A percentile compares a stretch with the other conserved stretches of the same genome.
Evolutionary conservation across 176 grass and related monocot genomes (phyloP).

Genomic region (Triticum dicoccoides): DNA sequence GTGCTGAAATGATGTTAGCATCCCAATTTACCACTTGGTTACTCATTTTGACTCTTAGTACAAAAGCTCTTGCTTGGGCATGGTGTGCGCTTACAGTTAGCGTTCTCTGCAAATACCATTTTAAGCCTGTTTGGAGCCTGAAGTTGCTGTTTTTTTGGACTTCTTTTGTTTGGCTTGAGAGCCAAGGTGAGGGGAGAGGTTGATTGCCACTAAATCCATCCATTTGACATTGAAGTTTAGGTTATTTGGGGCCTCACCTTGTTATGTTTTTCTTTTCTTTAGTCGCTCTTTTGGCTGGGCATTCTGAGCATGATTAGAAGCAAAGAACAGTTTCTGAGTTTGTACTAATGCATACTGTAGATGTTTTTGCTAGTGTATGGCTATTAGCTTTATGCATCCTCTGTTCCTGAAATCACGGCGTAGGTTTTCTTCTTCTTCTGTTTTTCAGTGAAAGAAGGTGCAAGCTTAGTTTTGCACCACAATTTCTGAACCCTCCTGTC

Average conservation of each 20-base stretch:
- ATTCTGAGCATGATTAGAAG: not conserved
- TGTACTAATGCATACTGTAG: not conserved
- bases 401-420: not conserved
- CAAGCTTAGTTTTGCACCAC: not conserved
- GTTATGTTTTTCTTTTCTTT: not conserved
- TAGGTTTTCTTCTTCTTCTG: not conserved
- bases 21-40: no score
- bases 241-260: not conserved
- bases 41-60: not conserved
- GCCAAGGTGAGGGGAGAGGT: not conserved
- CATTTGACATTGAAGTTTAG: not conserved
- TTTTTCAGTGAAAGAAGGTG: not conserved
- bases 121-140: not conserved
- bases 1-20: slow-evolving; percentile 1
- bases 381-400: not conserved
- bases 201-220: not conserved
- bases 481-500: not conserved
- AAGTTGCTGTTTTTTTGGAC: not conserved
- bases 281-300: not conserved
- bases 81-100: no score
- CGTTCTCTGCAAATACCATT: not conserved
- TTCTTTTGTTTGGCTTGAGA: not conserved
- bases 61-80: not conserved
- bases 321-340: not conserved
- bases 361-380: not conserved